Conservation (phyloP, 805 yeast genomes). For the Alloascoidea africana region DNA sequence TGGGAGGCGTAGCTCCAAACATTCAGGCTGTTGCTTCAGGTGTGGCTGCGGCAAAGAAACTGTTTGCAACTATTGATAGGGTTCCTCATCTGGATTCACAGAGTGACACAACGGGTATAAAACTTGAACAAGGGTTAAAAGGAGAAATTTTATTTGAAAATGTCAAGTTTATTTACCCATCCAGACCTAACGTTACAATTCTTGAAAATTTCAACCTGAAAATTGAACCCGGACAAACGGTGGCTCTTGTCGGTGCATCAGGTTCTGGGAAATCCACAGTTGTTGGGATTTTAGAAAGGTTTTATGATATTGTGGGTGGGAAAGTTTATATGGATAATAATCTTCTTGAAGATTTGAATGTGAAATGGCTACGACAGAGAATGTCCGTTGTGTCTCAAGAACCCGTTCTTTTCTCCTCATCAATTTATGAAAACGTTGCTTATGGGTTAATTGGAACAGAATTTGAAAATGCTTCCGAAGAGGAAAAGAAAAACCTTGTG, state of each 20-base stretch:
- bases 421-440: conserved; percentile 33
- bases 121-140: not conserved
- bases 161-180: conserved; percentile 15
- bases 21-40: conserved; percentile 3
- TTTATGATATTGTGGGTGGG: conserved; percentile 40
- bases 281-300: conserved; percentile 39
- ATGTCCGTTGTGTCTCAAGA: conserved; percentile 53
- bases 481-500: conserved; percentile 24
- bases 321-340: conserved; percentile 30
- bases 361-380: conserved; percentile 35
- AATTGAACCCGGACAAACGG: conserved; percentile 4
- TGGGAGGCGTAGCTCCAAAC: conserved; percentile 4
- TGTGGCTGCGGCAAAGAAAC: conserved; percentile 4
- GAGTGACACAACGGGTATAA: not conserved
- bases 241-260: conserved; percentile 38
- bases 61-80: conserved; percentile 4
- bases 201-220: conserved; percentile 12
- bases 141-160: conserved; percentile 23
- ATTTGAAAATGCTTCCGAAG: conserved; percentile 15
- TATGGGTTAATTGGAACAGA: conserved; percentile 27
- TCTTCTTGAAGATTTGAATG: conserved; percentile 29
- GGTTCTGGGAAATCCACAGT: conserved; percentile 50
- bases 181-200: conserved; percentile 16
- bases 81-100: conserved; percentile 3
- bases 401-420: conserved; percentile 40